Base-by-base conservation (phyloP, 768 basidiomycete genomes). In the Boletus rufocinnamomeus region DNA sequence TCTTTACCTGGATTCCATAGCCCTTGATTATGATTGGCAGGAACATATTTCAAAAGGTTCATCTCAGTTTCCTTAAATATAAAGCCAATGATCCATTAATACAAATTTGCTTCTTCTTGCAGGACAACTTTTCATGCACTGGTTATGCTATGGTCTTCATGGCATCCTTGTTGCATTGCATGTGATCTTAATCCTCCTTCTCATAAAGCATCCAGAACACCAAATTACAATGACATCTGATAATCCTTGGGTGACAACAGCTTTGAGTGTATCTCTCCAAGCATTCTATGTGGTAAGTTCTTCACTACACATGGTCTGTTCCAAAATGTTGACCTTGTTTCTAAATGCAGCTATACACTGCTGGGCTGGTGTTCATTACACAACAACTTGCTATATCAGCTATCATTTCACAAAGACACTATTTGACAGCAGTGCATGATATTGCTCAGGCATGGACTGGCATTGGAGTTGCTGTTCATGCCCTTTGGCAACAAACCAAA, bases 401-500 rank as follows among this genome's bases (percentile, higher is more conserved):
- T 1, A 35, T 58, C 0, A 30, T 67, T 19, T 38, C 40, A 9
- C 30, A 55, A 10, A 23, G 37, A 1, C 60, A 67, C 17, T 58
- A 59, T 3, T 2, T 70, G 6, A 69, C 69, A 32, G 38, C 53
- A 34, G 44, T 65, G 1, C 67, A 70, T 53, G 69, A 70, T 41
- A 34, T 60, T 8, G 4, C 55, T 43, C 34, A 45, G 3, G 65
- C 70, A 16, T 70, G 69, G 69, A 52, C 50, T 17, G 66, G 70
- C 0, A 56, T 65, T 51, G 69, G 69, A n/a, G 52, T 63, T 52
- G 66, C 69, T 7, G 0, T 63, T 6, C 16, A 56, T 27, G 11
- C 34, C 5, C 46, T 66, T 8, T 68, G 64, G 67, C 38, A 46
- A 16, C 69, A 70, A 45, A 60, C 38, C 11, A 30, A 43, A 17